phyloP scores from a whole-genome alignment of 768 basidiomycete genomes.

The Atractiella rhizophila region DNA sequence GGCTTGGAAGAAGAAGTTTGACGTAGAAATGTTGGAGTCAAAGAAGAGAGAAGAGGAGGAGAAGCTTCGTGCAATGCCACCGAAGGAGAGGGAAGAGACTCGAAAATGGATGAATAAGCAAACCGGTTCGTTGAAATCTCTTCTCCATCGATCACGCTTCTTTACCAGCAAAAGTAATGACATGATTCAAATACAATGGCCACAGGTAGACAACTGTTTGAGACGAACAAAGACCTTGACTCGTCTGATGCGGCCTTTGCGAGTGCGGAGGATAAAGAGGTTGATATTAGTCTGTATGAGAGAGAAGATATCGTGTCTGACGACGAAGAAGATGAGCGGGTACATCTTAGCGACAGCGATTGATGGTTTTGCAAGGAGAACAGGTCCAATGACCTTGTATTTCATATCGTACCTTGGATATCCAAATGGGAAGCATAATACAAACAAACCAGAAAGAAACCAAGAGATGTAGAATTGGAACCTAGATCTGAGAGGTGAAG shows the following conservation, averaged over 20 bases:
- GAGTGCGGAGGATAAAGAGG: constrained; percentile 57
- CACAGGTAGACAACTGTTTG: constrained; percentile 79
- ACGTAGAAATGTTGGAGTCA: constrained; percentile 36
- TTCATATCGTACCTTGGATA: no score
- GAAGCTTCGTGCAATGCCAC: constrained; percentile 37
- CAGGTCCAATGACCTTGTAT: no score
- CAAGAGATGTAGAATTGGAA: no score
- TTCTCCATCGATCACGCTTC: not conserved
- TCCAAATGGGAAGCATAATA: no score
- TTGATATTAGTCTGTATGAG: constrained; percentile 74
- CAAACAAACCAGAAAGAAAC: no score
- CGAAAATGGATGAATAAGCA: constrained; percentile 37
- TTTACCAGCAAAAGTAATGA: not conserved
- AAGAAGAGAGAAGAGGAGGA: constrained; percentile 55
- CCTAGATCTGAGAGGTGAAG: no score
- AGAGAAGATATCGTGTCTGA: constrained; percentile 29
- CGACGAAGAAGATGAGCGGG: constrained; percentile 40
- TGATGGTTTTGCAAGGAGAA: constrained; percentile 23
- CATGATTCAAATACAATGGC: not conserved
- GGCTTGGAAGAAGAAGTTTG: constrained; percentile 55
- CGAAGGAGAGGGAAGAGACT: constrained; percentile 66
- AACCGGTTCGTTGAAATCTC: constrained; percentile 31
- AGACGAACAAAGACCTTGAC: constrained; percentile 44
- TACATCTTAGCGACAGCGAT: constrained; percentile 64
- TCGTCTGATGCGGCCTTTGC: constrained; percentile 48